These are phyloP conservation scores for Phytophthora kernoviae DNA, from an alignment of 352 stramenopile species.

Conservation along the genomic window DNA sequence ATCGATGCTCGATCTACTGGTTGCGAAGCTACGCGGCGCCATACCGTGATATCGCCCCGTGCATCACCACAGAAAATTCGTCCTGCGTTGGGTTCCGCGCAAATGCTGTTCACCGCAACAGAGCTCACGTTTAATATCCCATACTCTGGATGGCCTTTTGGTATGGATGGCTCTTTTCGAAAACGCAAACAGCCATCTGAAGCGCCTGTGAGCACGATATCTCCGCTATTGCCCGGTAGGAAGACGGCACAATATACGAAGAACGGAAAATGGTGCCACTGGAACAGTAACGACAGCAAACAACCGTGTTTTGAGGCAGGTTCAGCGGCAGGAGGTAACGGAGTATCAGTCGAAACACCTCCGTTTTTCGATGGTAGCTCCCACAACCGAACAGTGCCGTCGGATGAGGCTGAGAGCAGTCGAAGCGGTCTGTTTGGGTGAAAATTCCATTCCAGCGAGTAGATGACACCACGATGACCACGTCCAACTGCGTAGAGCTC, in stretches of 20 bases:
- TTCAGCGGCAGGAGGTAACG: conserved; percentile 2
- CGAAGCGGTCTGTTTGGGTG: conserved; percentile 8
- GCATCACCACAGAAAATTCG: conserved; percentile 69
- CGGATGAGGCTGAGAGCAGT: conserved; percentile 64
- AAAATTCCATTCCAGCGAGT: conserved; percentile 60
- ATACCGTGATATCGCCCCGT: conserved; percentile 54
- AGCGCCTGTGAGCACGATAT: conserved; percentile 50
- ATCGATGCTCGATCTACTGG: not conserved
- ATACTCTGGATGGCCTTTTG: conserved; percentile 22
- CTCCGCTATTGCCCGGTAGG: conserved; percentile 28
- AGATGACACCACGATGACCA: conserved; percentile 62
- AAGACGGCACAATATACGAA: conserved; percentile 78
- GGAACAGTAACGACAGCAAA: conserved; percentile 20
- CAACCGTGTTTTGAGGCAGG: not conserved
- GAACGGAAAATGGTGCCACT: conserved; percentile 65
- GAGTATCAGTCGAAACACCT: not conserved
- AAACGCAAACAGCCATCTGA: conserved; percentile 63
- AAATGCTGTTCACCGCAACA: conserved; percentile 54
- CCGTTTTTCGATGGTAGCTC: conserved; percentile 10
- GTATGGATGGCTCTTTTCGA: conserved; percentile 27
- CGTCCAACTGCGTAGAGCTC: conserved; percentile 39
- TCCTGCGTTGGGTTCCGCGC: conserved; percentile 44
- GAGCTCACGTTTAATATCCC: conserved; percentile 30
- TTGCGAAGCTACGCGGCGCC: conserved; percentile 21
- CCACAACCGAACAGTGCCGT: conserved; percentile 61